Evolutionary conservation across 148 eudicot genomes (phyloP), one percentile per base, ranked within the genome.

Genomic region (Cornus controversa): DNA sequence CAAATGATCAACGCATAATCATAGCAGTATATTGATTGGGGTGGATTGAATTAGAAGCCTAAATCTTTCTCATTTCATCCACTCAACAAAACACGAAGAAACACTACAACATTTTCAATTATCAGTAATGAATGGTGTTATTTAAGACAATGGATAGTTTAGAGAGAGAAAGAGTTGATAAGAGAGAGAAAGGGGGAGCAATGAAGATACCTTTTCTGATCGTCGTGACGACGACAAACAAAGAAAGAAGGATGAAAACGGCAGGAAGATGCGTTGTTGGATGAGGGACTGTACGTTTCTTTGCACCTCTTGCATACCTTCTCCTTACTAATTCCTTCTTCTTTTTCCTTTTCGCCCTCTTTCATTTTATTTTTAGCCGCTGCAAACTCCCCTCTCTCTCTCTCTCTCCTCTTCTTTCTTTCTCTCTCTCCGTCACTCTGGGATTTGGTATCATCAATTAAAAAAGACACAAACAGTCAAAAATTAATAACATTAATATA

Each of bases 181-280:
- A 36, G 10, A 9, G 13, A 58, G n/a, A 36, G 23, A 20, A 3
- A 47, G 16, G 20, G 53, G 29, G 10, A 5, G 66, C 14, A n/a
- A 24, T 10, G 24, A 28, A 22, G 8, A 40, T 71, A 94, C 98
- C 98, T 90, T 45, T 79, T 91, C 79, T 94, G 98, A 90, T 94
- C 98, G 73, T 94, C 98, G 82, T 94, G 98, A 78, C 98, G 98
- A 47, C 98, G 98, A 63, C 97, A 94, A 63, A 94, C 97, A 77
- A 92, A 94, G 88, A 92, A 91, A 47, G 97, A 94, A 71, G 91
- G 94, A 72, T 94, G 98, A 83, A 87, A 94, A 3, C 88, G 94
- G 86, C 98, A 93, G 25, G 98, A 87, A 50, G 85, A 72, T 25
- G 89, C n/a, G 81, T 71, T 54, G 81, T 93, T 93, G 45, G 90